Evolutionary conservation across 2,329 filamentous ascomycete species (phyloP).

Genomic region (Fusarium sp.): DNA sequence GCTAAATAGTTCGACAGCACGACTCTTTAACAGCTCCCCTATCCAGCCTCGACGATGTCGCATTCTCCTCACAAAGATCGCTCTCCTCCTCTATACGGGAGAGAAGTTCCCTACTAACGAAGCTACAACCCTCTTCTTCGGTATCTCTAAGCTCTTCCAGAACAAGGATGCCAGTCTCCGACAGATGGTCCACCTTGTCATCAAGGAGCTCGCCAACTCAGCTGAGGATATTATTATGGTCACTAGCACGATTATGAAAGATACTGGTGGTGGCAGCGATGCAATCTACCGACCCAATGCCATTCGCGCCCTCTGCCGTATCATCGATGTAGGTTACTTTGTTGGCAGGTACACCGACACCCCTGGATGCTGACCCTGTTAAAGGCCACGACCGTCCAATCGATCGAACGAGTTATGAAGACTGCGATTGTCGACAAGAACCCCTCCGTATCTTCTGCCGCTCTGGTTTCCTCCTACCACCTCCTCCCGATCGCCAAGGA

Average conservation of each 20-base stretch:
- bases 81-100: constrained; percentile 93
- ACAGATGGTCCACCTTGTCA: constrained; percentile 98
- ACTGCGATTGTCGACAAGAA: constrained; percentile 99
- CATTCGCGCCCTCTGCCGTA: constrained; percentile 92
- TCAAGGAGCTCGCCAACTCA: constrained; percentile 95
- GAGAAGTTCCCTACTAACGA: constrained; percentile 98
- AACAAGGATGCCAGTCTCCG: constrained; percentile 98
- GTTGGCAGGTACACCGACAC: constrained; percentile 25
- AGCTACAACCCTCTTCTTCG: constrained; percentile 98
- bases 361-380: constrained; percentile 44
- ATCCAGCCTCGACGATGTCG: constrained; percentile 98
- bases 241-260: constrained; percentile 99
- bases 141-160: constrained; percentile 98
- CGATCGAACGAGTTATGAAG: constrained; percentile 98
- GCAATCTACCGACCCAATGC: constrained; percentile 95
- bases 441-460: constrained; percentile 94
- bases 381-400: constrained; percentile 92
- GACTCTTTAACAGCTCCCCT: constrained; percentile 96
- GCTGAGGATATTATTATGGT: constrained; percentile 99
- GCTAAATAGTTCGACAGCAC: constrained; percentile 70
- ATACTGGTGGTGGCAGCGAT: constrained; percentile 94
- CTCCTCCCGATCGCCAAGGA: constrained; percentile 95
- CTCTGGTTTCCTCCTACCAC: constrained; percentile 96
- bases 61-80: constrained; percentile 96
- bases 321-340: constrained; percentile 81